Conservation (phyloP, 768 basidiomycete genomes). For the Auriscalpium orientale region DNA sequence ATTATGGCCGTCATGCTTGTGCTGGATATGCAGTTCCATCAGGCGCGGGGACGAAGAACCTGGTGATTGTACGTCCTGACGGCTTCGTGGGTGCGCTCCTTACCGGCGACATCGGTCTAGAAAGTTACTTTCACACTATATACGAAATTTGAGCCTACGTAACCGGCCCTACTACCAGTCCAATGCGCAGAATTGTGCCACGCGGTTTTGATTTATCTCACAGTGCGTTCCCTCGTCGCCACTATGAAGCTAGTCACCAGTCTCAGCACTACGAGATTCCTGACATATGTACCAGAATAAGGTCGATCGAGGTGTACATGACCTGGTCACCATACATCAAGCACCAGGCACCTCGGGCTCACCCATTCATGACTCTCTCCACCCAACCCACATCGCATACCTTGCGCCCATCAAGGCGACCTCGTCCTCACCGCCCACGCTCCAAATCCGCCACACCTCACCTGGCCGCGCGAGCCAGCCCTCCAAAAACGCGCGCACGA, state of each 20-base stretch:
- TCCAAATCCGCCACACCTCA: constrained; percentile 12
- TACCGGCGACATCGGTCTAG: background rate
- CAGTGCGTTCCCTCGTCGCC: no score
- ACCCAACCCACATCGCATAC: constrained; percentile 1
- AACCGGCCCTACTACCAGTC: no score
- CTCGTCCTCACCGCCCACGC: background rate
- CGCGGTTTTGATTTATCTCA: no score
- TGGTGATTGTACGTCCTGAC: background rate
- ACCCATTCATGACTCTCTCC: background rate
- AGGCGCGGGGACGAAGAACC: background rate
- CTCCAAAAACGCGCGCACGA: constrained; percentile 22
- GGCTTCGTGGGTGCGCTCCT: constrained; percentile 1
- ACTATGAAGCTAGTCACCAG: no score
- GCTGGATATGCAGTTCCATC: background rate
- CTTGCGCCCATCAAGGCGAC: background rate
- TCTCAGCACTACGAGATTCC: no score
- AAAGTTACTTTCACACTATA: constrained; percentile 1
- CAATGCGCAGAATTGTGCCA: no score
- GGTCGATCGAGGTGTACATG: no score
- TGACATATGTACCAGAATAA: no score
- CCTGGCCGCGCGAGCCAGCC: constrained; percentile 15
- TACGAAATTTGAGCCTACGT: background rate
- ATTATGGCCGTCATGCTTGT: background rate
- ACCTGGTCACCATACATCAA: no score
- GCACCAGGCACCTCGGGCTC: no score